Evolutionary conservation across 306 rosid genomes (phyloP), one percentile per base, ranked within the genome.

Genomic region (Pterocarpus santalinus): DNA sequence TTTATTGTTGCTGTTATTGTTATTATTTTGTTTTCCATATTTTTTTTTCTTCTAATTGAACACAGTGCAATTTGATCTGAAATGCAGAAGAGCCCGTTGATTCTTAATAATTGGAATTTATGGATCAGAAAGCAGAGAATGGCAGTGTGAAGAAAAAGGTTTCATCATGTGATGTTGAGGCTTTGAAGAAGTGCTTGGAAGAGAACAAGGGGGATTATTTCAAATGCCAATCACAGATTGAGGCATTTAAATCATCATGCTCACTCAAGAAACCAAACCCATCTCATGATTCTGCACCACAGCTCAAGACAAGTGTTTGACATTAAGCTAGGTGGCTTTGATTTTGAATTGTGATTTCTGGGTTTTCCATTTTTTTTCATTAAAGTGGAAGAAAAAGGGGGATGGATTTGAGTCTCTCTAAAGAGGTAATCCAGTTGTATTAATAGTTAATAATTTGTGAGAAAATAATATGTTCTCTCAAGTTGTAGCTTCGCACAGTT

Each of bases 141-240:
- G 65, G 47, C 75, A 43, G 34, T n/a, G 76, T 57, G 86, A 86
- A 75, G 88, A 92, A 84, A 84, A 89, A 11, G 73, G 69, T 28
- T 72, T 83, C 94, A 39, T 53, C 94, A 8, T 95, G 97, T 77
- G 93, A 94, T 67, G 92, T 92, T 71, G 94, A 91, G 75, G 97
- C 98, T 67, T 86, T 95, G 13, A 89, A 79, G 83, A 95, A 90
- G 75, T 95, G 98, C 60, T 86, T 95, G 92, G 97, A 92, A 82
- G 97, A 92, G 85, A 92, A 88, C 84, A 91, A 91, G 3, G 97
- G 97, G 4, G 94, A 92, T 81, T 87, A 91, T 68, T 80, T 86
- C 80, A 95, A 95, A 88, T 92, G 98, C 72, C 94, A 89, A 61
- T 74, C 91, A 4, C 97, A 95, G 8, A 92, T 95, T 17, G 94